A percentile compares a stretch with the other conserved stretches of the same genome.
phyloP scores from a whole-genome alignment of 2,329 filamentous ascomycete species.

The Pseudogymnoascus sp. region DNA sequence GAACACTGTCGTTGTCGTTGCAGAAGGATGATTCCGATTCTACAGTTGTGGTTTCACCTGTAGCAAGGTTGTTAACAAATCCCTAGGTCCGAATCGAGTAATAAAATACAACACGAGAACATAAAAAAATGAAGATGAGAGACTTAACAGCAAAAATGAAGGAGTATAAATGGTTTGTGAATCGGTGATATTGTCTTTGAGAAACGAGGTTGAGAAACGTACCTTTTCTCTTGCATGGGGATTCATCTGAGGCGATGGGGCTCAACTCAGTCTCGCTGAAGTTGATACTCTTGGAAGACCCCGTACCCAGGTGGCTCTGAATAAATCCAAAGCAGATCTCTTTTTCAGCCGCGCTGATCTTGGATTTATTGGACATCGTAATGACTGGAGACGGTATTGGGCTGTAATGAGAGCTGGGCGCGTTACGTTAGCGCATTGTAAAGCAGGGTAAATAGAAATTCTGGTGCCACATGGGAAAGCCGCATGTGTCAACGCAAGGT shows the following conservation, averaged over 20 bases:
- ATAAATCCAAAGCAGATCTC: conserved; percentile 3
- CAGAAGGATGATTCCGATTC: no score
- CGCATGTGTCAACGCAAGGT: not conserved
- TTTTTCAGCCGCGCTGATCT: not conserved
- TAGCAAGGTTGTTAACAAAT: not conserved
- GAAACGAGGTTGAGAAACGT: not conserved
- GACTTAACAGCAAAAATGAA: no score
- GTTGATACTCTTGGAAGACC: not conserved
- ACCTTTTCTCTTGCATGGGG: not conserved
- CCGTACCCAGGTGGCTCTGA: not conserved
- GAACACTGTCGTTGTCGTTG: not conserved
- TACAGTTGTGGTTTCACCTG: no score
- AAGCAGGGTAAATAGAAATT: not conserved
- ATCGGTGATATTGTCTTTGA: no score
- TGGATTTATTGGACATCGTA: not conserved
- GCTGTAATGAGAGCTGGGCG: not conserved
- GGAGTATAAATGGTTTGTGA: no score
- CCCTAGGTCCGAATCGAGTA: no score
- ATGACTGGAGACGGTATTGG: not conserved
- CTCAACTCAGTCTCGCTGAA: not conserved
- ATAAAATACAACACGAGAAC: no score
- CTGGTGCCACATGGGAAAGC: not conserved
- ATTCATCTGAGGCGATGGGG: not conserved
- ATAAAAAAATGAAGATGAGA: not conserved
- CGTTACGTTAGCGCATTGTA: not conserved